Evolutionary conservation across 805 yeast genomes (phyloP), one percentile per base, ranked within the genome.

Genomic region (Yarrowia sp.): DNA sequence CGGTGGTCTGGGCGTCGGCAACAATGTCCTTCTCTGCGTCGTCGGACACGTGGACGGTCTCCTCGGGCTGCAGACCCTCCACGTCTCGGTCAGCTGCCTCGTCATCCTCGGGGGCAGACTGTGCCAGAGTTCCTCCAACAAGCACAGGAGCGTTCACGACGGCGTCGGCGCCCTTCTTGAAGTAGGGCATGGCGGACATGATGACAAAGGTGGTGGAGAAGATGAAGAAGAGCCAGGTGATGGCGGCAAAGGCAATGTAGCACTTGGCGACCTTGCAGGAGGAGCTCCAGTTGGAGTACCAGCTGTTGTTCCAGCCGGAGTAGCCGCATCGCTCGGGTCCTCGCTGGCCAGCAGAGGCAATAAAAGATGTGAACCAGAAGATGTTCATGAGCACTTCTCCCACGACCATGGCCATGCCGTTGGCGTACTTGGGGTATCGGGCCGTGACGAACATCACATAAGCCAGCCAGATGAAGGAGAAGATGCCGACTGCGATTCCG

Each of bases 231-330:
- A 62, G 46, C 65, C 65, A 62, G 28, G 62, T 52, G 63, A 62
- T 24, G 35, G 62, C 59, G 24, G 63, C 63, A 17, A 62, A 62
- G 33, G 64, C 65, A 62, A 62, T 62, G 62, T 38, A 49, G 24
- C 46, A 44, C 62, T 62, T 62, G 33, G 40, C 65, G 35, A 52
- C 62, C 44, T 52, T 33, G 17, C 63, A 62, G 22, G 64, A 32
- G 32, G 51, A 14, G n/a, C 32, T n/a, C 51, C 51, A 58, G 30
- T 32, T 19, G 7, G n/a, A 10, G 32, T 33, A 16, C 43, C 24
- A 19, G 3, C 19, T 24, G 46, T 14, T 41, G 19, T 30, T n/a
- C 30, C 49, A 49, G 26, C n/a, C 7, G 14, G 17, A 5, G 38
- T 11, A 5, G 44, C 8, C 12, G 62, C 64, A 61, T 7, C 14